Evolutionary conservation across 805 yeast species (phyloP), one percentile per base, ranked within the genome.

Genomic region (Ogataea trehaloabstinens): DNA sequence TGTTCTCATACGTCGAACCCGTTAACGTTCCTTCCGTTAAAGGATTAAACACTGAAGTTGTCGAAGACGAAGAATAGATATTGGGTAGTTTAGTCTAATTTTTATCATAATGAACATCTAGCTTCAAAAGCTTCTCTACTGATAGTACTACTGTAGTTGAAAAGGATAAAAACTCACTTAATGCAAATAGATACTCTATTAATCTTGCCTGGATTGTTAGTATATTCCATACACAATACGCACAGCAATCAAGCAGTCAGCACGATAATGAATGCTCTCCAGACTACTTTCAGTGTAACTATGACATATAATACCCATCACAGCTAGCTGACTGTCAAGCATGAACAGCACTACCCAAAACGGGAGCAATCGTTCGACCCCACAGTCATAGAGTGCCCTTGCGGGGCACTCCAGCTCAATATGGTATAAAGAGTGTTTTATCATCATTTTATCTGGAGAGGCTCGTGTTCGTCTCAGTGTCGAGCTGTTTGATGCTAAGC

Each of bases 1-100:
- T 93, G 73, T 93, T 87, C 81, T 89, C 98, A 59, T 90, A 79
- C 75, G 99, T 93, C 67, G 98, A 93, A 82, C 91, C 95, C 67
- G 96, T 93, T 70, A 74, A 76, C 66, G 97, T 93, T 65, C 85
- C 96, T 67, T 69, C 95, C 55, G 81, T 87, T 74, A 93, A 93
- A 84, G 97, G 97, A 78, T 86, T 93, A 74, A 83, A 89, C 76
- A 93, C 99, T 74, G 85, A 79, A 73, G 97, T 89, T 69, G 90
- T 93, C 71, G 95, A 86, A 71, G 90, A 64, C 51, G 70, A 64
- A 34, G 70, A 63, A 57, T 63, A 63, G 51, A 51, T 60, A 10
- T n/a, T n/a, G n/a, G n/a, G 22, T 22, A 18, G 33, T 30, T 17
- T 30, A 30, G 33, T 30, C 33, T 30, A 30, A 30, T 30, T 25